Evolutionary conservation across 83 land plant genomes (phyloP).

Genomic region (Isoetes engelmannii): DNA sequence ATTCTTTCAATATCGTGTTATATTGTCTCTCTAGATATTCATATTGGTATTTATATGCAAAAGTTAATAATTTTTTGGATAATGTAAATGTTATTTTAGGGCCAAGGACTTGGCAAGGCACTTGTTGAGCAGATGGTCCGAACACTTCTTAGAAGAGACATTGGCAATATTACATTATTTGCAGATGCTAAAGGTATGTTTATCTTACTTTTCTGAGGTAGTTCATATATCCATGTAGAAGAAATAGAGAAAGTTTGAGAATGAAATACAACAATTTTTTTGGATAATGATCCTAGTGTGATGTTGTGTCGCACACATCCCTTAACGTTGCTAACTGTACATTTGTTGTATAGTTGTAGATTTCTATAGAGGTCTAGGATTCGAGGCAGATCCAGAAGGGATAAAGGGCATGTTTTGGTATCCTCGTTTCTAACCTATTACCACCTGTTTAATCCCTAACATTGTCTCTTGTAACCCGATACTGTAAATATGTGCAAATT

Average conservation of each 20-base stretch:
- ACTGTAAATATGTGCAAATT: no score
- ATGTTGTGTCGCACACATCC: no score
- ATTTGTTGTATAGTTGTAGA: constrained; percentile 57
- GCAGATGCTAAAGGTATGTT: constrained; percentile 64
- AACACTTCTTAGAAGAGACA: constrained; percentile 65
- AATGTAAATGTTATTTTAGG: constrained; percentile 32
- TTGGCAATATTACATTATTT: constrained; percentile 77
- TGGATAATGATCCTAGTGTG: no score
- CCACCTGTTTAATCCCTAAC: no score
- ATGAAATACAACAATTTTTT: no score
- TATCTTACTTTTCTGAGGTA: no score
- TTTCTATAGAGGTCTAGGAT: constrained; percentile 73
- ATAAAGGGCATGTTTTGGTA: constrained; percentile 95
- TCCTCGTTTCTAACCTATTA: constrained; percentile 32
- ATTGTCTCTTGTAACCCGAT: no score
- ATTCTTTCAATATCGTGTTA: no score
- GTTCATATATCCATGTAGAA: no score
- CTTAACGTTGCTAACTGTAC: background rate
- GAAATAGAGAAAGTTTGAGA: no score
- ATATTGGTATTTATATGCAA: background rate
- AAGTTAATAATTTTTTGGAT: background rate
- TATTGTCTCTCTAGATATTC: no score
- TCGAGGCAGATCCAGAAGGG: constrained; percentile 86
- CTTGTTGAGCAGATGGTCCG: constrained; percentile 69
- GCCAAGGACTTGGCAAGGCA: constrained; percentile 84